phyloP scores from a whole-genome alignment of 768 basidiomycete species.

The Psilocybe tampanensis region DNA sequence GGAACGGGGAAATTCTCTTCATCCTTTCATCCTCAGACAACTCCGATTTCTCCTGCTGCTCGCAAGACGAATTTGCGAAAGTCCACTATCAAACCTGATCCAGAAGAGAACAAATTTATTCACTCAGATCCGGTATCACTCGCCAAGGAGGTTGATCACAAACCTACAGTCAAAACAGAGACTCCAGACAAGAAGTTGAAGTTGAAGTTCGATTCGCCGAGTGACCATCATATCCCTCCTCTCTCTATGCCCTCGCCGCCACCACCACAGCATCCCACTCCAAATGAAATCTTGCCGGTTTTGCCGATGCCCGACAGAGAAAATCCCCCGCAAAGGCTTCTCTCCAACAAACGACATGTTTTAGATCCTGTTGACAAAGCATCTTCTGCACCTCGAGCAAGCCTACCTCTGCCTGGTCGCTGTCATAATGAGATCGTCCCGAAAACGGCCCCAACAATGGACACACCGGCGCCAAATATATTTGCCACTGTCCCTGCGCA shows the following conservation, averaged over 20 bases:
- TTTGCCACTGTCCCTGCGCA: not conserved
- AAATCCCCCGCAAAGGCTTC: not conserved
- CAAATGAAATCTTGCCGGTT: not conserved
- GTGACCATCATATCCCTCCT: not conserved
- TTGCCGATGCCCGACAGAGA: not conserved
- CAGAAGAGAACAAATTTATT: not conserved
- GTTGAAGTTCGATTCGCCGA: not conserved
- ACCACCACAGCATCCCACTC: not conserved
- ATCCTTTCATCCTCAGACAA: slow-evolving; percentile 17
- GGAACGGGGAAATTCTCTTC: slow-evolving; percentile 30
- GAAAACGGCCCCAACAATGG: not conserved
- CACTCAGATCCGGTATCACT: too few species aligned
- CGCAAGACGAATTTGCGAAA: slow-evolving; percentile 30
- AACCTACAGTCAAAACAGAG: not conserved
- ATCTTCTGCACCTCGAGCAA: not conserved
- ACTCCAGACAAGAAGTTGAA: not conserved
- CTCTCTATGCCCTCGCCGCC: not conserved
- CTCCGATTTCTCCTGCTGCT: slow-evolving; percentile 24
- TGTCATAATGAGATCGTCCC: too few species aligned
- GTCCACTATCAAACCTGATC: slow-evolving; percentile 16
- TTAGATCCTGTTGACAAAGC: not conserved
- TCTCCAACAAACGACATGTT: not conserved
- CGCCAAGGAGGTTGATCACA: too few species aligned
- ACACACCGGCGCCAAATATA: not conserved
- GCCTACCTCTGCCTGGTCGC: not conserved